Evolutionary conservation across 2,329 filamentous ascomycete species (phyloP).

Genomic region (Lachnellula arida): DNA sequence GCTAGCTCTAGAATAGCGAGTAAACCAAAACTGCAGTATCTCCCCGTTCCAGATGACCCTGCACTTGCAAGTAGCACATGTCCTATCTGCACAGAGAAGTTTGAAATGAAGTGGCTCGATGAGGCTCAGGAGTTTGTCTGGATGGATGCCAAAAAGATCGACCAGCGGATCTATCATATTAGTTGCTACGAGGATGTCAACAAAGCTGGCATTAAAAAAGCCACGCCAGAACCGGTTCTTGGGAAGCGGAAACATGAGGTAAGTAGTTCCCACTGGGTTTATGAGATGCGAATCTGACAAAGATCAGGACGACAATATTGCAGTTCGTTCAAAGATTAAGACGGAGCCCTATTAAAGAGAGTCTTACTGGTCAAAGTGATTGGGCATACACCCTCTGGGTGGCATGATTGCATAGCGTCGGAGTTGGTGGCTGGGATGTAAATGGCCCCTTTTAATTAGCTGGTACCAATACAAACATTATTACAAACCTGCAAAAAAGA

Average conservation of each 20-base stretch:
- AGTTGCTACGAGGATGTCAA: conserved; percentile 73
- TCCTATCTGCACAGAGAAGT: conserved; percentile 92
- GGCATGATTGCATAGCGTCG: conserved; percentile 5
- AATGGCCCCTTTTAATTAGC: not conserved
- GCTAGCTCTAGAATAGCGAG: conserved; percentile 36
- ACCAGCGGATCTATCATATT: conserved; percentile 78
- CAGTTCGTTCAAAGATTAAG: conserved; percentile 29
- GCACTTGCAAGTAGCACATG: conserved; percentile 72
- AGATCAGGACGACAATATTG: conserved; percentile 26
- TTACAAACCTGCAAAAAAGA: not conserved
- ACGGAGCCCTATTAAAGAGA: conserved; percentile 16
- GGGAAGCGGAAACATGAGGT: conserved; percentile 73
- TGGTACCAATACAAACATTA: not conserved
- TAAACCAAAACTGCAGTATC: conserved; percentile 59
- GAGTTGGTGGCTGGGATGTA: not conserved
- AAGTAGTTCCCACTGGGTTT: conserved; percentile 18
- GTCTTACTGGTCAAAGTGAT: not conserved
- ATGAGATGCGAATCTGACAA: conserved; percentile 1
- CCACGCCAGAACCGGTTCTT: conserved; percentile 61
- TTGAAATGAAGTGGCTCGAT: conserved; percentile 87
- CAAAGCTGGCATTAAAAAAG: conserved; percentile 37
- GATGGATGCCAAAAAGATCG: conserved; percentile 79
- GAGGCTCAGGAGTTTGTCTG: conserved; percentile 96
- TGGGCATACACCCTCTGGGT: not conserved
- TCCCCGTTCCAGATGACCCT: conserved; percentile 77